Conservation (phyloP, 208 protist species). For the Crithidia expoeki region DNA sequence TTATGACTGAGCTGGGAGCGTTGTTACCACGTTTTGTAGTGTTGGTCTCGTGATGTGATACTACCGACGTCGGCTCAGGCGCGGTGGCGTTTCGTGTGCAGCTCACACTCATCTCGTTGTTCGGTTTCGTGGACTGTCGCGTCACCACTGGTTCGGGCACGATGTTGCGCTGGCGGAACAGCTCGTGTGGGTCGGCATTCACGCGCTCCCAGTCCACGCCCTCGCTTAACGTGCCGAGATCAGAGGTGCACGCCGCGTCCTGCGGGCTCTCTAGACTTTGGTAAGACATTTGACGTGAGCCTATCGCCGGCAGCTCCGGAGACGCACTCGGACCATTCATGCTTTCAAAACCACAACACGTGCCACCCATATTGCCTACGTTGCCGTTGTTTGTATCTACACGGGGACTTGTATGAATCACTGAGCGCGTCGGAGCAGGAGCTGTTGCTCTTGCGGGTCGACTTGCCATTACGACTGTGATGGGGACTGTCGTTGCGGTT, state of each 20-base stretch:
- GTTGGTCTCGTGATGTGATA: neutral
- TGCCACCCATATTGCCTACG: too few relatives aligned
- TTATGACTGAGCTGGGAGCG: neutral
- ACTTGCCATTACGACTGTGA: too few relatives aligned
- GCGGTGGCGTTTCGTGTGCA: neutral
- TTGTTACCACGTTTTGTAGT: neutral
- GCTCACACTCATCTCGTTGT: neutral
- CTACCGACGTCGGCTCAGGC: neutral
- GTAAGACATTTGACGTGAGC: neutral
- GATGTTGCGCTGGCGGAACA: neutral
- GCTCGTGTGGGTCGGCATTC: constrained; percentile 6
- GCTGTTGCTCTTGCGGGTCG: too few relatives aligned
- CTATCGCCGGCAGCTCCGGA: neutral
- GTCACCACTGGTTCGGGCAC: neutral
- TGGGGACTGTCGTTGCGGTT: too few relatives aligned
- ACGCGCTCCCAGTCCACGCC: constrained; percentile 11
- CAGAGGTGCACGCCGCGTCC: neutral
- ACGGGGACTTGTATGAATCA: too few relatives aligned
- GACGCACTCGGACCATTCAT: neutral
- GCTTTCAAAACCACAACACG: too few relatives aligned
- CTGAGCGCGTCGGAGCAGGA: too few relatives aligned
- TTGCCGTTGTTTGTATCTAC: too few relatives aligned
- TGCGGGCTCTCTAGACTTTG: neutral
- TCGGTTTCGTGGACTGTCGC: neutral
- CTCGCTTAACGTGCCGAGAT: neutral